Evolutionary conservation across 345 rosid species (phyloP).

Genomic region (Heritiera fomes): DNA sequence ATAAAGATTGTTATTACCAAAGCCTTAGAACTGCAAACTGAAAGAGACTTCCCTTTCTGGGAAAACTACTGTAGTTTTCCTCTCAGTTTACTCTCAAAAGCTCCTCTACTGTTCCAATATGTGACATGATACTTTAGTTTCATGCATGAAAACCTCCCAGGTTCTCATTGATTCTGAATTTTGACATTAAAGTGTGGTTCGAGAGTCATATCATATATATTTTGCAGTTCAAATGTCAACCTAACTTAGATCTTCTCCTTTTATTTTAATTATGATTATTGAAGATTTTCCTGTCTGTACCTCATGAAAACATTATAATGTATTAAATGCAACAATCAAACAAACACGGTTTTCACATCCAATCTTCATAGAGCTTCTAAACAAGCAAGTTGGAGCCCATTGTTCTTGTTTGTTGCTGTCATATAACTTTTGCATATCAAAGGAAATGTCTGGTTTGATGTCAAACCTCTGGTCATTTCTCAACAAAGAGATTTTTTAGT

Average conservation of each 20-base stretch:
- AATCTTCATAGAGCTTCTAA: neutral
- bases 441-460: neutral
- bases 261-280: neutral
- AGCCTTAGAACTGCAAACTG: neutral
- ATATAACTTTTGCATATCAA: neutral
- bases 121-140: neutral
- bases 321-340: neutral
- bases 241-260: neutral
- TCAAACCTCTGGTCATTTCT: neutral
- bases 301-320: neutral
- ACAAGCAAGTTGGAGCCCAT: neutral
- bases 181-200: neutral
- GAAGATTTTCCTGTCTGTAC: conserved; percentile 2
- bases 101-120: too few relatives aligned
- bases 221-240: conserved; percentile 17
- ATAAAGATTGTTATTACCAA: neutral
- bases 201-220: neutral
- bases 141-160: neutral
- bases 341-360: neutral
- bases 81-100: too few relatives aligned
- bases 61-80: neutral
- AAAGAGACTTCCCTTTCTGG: neutral
- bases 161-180: neutral
- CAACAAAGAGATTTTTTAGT: neutral
- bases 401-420: neutral